phyloP scores from a whole-genome alignment of 208 protist species.

The Phytomonas serpens region DNA sequence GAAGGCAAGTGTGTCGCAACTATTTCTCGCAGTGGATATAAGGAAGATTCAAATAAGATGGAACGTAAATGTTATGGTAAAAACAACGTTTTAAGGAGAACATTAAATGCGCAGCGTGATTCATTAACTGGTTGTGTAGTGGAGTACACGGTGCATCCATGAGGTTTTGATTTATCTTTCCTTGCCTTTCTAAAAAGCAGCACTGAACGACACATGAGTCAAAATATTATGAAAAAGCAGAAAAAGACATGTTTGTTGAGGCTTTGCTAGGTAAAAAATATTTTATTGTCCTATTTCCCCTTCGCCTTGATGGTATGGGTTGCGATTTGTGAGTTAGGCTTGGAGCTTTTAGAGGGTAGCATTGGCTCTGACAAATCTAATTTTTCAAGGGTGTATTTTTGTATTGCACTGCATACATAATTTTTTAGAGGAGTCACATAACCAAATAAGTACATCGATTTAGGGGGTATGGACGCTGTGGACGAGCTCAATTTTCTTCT shows the following conservation, averaged over 20 bases:
- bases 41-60: background rate
- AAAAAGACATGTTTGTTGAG: background rate
- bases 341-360: background rate
- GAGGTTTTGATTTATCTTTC: background rate
- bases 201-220: background rate
- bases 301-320: conserved; percentile 3
- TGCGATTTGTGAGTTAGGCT: background rate
- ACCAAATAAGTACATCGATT: background rate
- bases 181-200: background rate
- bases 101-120: conserved; percentile 29
- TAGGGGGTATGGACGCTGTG: conserved; percentile 53
- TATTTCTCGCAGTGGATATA: background rate
- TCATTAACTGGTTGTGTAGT: conserved; percentile 19
- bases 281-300: conserved; percentile 2
- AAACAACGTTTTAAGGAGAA: conserved; percentile 14
- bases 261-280: too few relatives aligned
- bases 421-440: background rate
- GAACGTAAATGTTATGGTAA: background rate
- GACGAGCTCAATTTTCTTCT: conserved; percentile 85
- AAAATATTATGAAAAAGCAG: background rate
- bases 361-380: background rate
- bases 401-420: background rate
- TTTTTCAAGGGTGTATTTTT: background rate
- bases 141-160: conserved; percentile 21
- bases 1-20: background rate